Conservation (phyloP, 305 asterid species). For the Andrographis paniculata region DNA sequence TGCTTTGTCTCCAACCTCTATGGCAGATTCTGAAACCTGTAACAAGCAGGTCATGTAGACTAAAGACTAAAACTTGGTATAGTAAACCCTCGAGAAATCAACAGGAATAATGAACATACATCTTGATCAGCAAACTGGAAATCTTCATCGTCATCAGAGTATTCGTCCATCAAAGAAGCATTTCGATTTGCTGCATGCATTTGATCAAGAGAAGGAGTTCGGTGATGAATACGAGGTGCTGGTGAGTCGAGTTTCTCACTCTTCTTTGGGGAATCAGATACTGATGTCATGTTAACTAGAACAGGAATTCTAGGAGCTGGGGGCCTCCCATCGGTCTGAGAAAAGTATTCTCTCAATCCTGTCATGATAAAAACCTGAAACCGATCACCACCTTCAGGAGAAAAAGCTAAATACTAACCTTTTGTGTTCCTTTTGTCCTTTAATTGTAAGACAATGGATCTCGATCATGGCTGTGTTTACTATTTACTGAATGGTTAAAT, state of each 20-base stretch:
- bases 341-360: conserved; percentile 92
- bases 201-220: conserved; percentile 67
- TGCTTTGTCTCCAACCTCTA: conserved; percentile 44
- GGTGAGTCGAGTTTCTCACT: conserved; percentile 35
- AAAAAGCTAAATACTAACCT: not conserved
- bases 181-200: conserved; percentile 58
- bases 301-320: conserved; percentile 90
- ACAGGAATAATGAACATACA: conserved; percentile 30
- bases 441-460: conserved; percentile 11
- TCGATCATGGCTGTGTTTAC: conserved; percentile 7
- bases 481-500: too few species aligned
- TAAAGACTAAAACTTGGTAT: conserved; percentile 7
- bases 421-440: not conserved
- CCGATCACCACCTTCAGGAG: not conserved
- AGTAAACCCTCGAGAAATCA: too few species aligned
- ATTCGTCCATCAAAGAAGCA: conserved; percentile 61
- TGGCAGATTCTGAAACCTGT: conserved; percentile 37
- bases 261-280: conserved; percentile 49
- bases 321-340: conserved; percentile 83
- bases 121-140: conserved; percentile 68
- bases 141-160: conserved; percentile 96
- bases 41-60: conserved; percentile 19
- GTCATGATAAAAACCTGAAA: conserved; percentile 23
- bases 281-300: conserved; percentile 85
- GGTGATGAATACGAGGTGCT: conserved; percentile 38